Base-by-base conservation (phyloP, 208 protist genomes). In the Leishmania lainsoni region DNA sequence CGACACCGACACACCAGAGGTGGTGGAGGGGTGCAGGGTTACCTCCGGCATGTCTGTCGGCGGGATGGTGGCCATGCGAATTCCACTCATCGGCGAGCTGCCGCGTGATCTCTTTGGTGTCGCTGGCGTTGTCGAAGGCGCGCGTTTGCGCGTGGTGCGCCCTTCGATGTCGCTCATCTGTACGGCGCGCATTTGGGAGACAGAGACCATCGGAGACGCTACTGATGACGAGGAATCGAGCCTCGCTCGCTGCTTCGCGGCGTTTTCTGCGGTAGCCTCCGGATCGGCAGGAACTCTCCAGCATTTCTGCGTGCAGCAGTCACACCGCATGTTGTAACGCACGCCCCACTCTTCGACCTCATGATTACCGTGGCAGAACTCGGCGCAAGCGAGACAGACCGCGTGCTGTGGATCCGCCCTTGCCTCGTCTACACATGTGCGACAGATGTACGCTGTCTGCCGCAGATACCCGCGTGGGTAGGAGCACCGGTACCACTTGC, bases 321-420 rank as follows among this genome's bases (percentile, higher is more conserved):
- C 94, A 72, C 94, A 97, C 20, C 94, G 92, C 94, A 96, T 97
- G 85, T 90, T 90, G 78, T 94, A 88, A 5, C 92, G 91, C 77
- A 96, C 86, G 2, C 94, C 94, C 90, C 91, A 95, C 86, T 97
- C 94, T 71, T 97, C 94, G 42, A 97, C 87, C 29, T 95, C 89
- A 79, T 97, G 94, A 59, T 88, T 77, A 65, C 74, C 81, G 78
- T 97, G 94, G 81, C 94, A 97, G n/a, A 96, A 85, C 59, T 94
- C 90, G 0, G 94, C 90, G 75, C 94, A 97, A 63, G 94, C 94
- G 59, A 93, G 88, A 71, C 94, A 97, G 52, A 97, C 66, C 26
- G 84, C 83, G 79, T 97, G 94, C 20, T 86, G 84, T 48, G 92
- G 83, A 56, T 90, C 84, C 3, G 94, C 94, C 5, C 88, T 72